Conservation (phyloP, 208 protist genomes). For the Leishmania major region DNA sequence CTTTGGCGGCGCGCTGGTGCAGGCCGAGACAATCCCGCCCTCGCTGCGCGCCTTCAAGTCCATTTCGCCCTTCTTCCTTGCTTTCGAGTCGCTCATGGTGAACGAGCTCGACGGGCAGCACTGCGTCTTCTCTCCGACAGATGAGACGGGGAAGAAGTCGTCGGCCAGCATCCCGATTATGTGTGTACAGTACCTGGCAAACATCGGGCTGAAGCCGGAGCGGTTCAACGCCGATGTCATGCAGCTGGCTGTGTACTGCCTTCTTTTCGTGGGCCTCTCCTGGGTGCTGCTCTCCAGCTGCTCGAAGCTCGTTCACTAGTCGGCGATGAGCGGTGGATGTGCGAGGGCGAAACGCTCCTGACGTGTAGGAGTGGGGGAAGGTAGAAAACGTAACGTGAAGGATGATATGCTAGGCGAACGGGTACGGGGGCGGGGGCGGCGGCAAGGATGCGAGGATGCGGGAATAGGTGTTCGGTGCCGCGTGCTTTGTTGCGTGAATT, state of each 20-base stretch:
- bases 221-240: constrained; percentile 82
- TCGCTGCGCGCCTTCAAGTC: constrained; percentile 64
- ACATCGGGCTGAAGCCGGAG: constrained; percentile 72
- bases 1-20: constrained; percentile 91
- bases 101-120: constrained; percentile 91
- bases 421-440: too few species aligned
- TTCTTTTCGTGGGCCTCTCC: constrained; percentile 54
- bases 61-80: constrained; percentile 89
- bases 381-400: neutral
- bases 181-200: constrained; percentile 88
- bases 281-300: constrained; percentile 73
- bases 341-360: neutral
- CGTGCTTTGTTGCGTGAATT: neutral
- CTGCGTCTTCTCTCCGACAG: constrained; percentile 81
- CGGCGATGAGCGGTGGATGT: neutral
- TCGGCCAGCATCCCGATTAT: constrained; percentile 66
- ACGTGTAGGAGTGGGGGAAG: neutral
- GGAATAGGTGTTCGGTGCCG: neutral
- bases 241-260: constrained; percentile 66
- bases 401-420: neutral
- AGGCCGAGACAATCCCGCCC: constrained; percentile 79
- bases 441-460: neutral
- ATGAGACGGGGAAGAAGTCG: constrained; percentile 75
- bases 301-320: constrained; percentile 64
- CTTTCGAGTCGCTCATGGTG: constrained; percentile 91